These are phyloP conservation scores for Cyathus olla DNA, from an alignment of 1,284 basidiomycete species.

Conservation along the genomic window DNA sequence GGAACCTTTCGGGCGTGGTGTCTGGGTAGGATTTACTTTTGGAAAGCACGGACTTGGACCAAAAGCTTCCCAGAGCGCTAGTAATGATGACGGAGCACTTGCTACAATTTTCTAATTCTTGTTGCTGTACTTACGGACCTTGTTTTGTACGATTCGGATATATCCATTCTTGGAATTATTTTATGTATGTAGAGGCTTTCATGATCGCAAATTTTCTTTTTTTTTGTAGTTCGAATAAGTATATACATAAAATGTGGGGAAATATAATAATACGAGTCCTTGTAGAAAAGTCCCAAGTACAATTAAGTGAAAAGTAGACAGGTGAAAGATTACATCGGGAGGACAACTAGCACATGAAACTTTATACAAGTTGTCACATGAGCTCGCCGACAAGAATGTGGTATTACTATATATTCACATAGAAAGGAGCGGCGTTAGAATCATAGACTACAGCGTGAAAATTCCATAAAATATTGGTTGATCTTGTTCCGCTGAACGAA, in stretches of 20 bases:
- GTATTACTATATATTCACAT: no score
- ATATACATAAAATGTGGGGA: not conserved
- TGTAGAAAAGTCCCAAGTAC: slow-evolving; percentile 4
- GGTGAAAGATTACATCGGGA: no score
- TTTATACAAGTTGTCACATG: no score
- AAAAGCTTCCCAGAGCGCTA: slow-evolving; percentile 47
- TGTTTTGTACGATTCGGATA: no score
- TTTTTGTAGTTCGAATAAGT: not conserved
- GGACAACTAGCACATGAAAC: no score
- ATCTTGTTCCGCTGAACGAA: no score
- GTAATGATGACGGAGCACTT: slow-evolving; percentile 63
- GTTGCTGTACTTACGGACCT: not conserved
- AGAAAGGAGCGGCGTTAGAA: no score
- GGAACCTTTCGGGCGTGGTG: slow-evolving; percentile 77
- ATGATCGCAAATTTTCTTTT: not conserved
- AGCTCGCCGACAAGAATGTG: no score
- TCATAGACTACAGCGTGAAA: no score
- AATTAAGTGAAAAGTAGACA: no score
- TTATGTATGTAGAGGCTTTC: not conserved
- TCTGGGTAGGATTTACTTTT: slow-evolving; percentile 99
- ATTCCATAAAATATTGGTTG: no score
- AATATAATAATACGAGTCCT: not conserved
- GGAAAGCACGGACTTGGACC: slow-evolving; percentile 84
- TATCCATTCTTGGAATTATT: not conserved
- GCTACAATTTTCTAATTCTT: slow-evolving; percentile 72